Percentiles rank a stretch among this genome's conserved stretches.
These are phyloP conservation scores for Alternaria sp. DNA, from an alignment of 2,329 filamentous ascomycete species.

Conservation along the genomic window DNA sequence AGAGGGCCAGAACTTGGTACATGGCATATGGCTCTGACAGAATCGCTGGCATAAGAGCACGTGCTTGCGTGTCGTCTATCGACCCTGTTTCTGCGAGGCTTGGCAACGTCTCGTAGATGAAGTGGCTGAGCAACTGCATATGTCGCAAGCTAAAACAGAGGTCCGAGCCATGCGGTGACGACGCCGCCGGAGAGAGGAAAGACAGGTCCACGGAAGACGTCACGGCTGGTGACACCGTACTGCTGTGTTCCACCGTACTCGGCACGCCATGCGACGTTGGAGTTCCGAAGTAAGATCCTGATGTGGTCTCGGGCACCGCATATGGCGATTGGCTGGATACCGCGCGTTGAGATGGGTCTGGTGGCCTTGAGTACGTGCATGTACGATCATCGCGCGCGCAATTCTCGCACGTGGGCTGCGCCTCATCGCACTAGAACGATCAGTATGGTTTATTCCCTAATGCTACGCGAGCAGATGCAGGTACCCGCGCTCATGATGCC, in stretches of 20 bases:
- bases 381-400: slow-evolving; percentile 16
- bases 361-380: slow-evolving; percentile 18
- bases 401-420: slow-evolving; percentile 22
- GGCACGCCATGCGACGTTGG: background rate
- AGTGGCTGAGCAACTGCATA: slow-evolving; percentile 26
- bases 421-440: slow-evolving; percentile 25
- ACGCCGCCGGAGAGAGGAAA: slow-evolving; percentile 4
- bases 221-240: background rate
- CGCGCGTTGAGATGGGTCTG: background rate
- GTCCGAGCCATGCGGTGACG: background rate
- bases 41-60: background rate
- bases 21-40: background rate
- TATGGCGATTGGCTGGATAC: background rate
- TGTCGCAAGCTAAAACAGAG: slow-evolving; percentile 23
- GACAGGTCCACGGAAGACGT: background rate
- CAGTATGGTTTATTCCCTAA: background rate
- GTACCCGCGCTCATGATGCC: background rate
- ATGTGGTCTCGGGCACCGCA: background rate
- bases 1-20: background rate
- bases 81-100: slow-evolving; percentile 5
- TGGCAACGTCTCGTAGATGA: slow-evolving; percentile 20
- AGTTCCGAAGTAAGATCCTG: background rate
- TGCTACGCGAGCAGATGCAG: background rate
- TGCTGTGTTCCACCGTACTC: background rate
- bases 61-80: background rate